Base-by-base conservation (phyloP, 202 grass and related monocot species). In the Cymbopogon flexuosus region DNA sequence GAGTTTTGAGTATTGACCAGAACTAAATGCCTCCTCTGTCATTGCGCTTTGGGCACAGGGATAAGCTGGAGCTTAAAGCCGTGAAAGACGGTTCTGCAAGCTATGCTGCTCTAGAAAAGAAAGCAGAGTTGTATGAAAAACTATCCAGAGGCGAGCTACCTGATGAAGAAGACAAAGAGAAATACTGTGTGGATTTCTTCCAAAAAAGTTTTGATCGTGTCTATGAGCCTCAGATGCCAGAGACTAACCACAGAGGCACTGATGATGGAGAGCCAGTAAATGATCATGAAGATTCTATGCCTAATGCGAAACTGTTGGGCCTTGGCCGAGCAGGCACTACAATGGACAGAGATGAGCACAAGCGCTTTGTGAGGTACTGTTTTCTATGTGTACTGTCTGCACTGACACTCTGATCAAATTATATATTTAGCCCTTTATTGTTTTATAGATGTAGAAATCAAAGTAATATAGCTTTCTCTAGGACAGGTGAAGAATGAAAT, bases 131-230 rank as follows among this genome's bases (percentile, higher is more conserved):
- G 39, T 99, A 98, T 84, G 90, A 96, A 49, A 95, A 96, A 84
- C 74, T 99, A 65, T 65, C 83, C 19, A 90, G 83, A 87, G 92
- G 96, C 0, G 82, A 90, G 66, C 74, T 99, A 54, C 83, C 96
- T 74, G 88, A 96, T 80, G 96, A 99, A 85, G 92, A 99, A 80
- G 96, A 99, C 8, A 89, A 78, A 22, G 96, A 99, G 83, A 96
- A 91, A 71, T 99, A 96, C 73, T 99, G 96, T 72, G 96, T 99
- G 6, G 96, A 99, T 83, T 99, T 99, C 78, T 99, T 96, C 88
- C 85, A 83, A 45, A 99, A 99, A 84, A 79, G 62, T 83, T 84
- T 87, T 2, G 83, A 91, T 81, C 83, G 72, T 62, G 82, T 91
- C 23, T 72, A 86, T n/a, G 85, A 86, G 63, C 72, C 83, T 27